These are phyloP conservation scores for Jasminum sambac DNA, from an alignment of 257 asterid species.

Conservation along the genomic window DNA sequence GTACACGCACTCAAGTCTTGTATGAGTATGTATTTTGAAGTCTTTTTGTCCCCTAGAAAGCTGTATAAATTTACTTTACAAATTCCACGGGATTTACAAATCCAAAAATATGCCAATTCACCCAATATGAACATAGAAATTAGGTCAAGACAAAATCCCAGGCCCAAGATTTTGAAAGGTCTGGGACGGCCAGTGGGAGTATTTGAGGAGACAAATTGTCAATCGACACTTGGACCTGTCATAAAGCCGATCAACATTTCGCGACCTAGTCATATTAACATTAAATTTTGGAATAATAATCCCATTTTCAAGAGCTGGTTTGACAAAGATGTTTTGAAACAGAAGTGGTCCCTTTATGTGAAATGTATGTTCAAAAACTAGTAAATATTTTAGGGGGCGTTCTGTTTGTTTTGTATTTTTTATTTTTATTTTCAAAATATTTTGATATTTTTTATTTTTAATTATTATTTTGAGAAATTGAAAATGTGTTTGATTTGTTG, in stretches of 20 bases:
- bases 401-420: too few species aligned
- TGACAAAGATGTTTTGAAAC: too few species aligned
- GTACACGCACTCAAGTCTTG: conserved; percentile 23
- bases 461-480: too few species aligned
- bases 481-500: too few species aligned
- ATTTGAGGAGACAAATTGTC: not conserved
- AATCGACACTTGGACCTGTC: not conserved
- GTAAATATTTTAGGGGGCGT: too few species aligned
- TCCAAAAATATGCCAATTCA: not conserved
- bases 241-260: not conserved
- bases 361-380: too few species aligned
- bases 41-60: conserved; percentile 33
- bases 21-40: too few species aligned
- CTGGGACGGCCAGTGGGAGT: not conserved
- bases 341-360: too few species aligned
- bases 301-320: too few species aligned
- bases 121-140: not conserved
- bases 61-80: conserved; percentile 13
- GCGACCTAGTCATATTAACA: not conserved
- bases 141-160: not conserved
- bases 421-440: too few species aligned
- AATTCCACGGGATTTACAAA: not conserved
- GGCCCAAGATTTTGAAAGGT: not conserved
- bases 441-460: too few species aligned
- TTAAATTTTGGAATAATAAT: too few species aligned